Percentiles rank a stretch among this genome's conserved stretches.
These are phyloP conservation scores for Coriaria nepalensis DNA, from an alignment of 306 rosid genomes.

Conservation along the genomic window DNA sequence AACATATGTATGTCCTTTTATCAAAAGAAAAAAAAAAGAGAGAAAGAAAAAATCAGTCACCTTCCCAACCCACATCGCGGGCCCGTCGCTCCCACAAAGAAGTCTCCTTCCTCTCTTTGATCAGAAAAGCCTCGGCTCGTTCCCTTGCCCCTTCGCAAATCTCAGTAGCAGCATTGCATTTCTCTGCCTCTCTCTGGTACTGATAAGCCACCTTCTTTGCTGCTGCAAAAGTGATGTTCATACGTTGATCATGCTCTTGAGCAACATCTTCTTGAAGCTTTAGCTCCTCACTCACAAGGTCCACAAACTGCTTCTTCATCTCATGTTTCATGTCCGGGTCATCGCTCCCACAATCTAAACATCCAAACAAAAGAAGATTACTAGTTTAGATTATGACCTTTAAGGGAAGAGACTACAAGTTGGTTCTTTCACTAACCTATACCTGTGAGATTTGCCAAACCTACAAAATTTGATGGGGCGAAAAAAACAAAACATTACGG, in stretches of 20 bases:
- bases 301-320: constrained; percentile 96
- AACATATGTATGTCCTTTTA: too few species aligned
- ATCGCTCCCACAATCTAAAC: constrained; percentile 74
- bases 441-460: constrained; percentile 81
- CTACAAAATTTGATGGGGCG: constrained; percentile 25
- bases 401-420: neutral
- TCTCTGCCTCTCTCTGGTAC: constrained; percentile 94
- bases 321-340: constrained; percentile 88
- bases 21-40: constrained; percentile 15
- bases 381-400: too few species aligned
- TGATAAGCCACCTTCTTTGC: constrained; percentile 82
- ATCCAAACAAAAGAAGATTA: neutral
- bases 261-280: constrained; percentile 80
- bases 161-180: constrained; percentile 83
- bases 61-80: constrained; percentile 86
- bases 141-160: constrained; percentile 95
- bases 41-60: constrained; percentile 24
- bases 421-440: constrained; percentile 48
- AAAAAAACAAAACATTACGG: constrained; percentile 1
- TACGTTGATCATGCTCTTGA: constrained; percentile 56
- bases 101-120: constrained; percentile 67
- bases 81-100: constrained; percentile 69
- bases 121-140: constrained; percentile 52
- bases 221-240: constrained; percentile 72
- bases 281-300: constrained; percentile 76